A percentile compares a stretch with the other conserved stretches of the same genome.
Conservation (phyloP, 2,329 filamentous ascomycete genomes). For the Nemania sp. region DNA sequence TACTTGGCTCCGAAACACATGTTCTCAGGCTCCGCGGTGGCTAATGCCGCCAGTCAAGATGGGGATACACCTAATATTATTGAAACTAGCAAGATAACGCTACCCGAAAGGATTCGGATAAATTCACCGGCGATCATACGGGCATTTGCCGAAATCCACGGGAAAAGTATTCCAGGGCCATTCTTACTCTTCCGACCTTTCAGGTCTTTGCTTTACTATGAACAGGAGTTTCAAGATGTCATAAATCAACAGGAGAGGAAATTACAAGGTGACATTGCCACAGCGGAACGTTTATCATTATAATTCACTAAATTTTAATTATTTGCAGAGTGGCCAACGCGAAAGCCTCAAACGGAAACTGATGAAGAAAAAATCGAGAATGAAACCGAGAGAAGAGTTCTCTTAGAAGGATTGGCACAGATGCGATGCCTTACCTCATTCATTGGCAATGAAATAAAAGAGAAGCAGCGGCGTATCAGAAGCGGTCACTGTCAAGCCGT, state of each 20-base stretch:
- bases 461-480: neutral
- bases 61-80: no score
- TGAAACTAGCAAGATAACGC: neutral
- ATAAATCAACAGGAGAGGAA: neutral
- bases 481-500: neutral
- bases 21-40: neutral
- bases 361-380: neutral
- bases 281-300: neutral
- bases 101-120: constrained; percentile 25
- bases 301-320: neutral
- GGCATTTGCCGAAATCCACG: constrained; percentile 3
- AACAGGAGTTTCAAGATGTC: constrained; percentile 13
- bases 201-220: constrained; percentile 15
- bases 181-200: constrained; percentile 25
- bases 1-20: neutral
- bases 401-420: neutral
- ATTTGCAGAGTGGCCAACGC: neutral
- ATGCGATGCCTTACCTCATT: constrained; percentile 17
- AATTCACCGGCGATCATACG: constrained; percentile 11
- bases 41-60: neutral
- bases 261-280: constrained; percentile 8
- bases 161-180: neutral
- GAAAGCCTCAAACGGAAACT: neutral
- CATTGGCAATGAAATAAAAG: constrained; percentile 7
- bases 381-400: neutral